Evolutionary conservation across 2,329 filamentous ascomycete genomes (phyloP).

Genomic region (Diaporthe eres): DNA sequence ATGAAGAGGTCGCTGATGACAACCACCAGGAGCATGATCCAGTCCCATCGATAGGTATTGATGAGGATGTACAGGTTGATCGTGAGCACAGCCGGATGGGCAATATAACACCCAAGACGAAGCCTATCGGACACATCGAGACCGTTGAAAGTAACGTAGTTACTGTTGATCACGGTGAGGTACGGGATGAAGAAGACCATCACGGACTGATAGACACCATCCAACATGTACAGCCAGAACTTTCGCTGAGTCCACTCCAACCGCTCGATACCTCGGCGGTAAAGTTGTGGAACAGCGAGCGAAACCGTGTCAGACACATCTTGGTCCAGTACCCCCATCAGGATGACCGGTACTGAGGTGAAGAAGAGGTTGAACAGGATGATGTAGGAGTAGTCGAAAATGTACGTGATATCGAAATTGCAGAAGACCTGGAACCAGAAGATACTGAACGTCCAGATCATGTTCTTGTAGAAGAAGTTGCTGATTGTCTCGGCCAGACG

Average conservation of each 20-base stretch:
- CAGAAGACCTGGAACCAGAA: conserved; percentile 99
- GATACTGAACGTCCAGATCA: conserved; percentile 95
- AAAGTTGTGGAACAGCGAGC: conserved; percentile 93
- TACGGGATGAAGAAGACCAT: conserved; percentile 96
- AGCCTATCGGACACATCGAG: conserved; percentile 83
- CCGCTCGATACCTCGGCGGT: conserved; percentile 94
- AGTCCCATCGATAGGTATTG: conserved; percentile 98
- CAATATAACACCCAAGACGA: conserved; percentile 89
- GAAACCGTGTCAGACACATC: conserved; percentile 96
- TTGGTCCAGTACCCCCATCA: conserved; percentile 97
- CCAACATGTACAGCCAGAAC: conserved; percentile 97
- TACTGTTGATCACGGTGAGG: conserved; percentile 78
- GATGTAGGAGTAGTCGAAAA: conserved; percentile 98
- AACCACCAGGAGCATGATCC: conserved; percentile 90
- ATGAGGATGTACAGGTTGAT: conserved; percentile 96
- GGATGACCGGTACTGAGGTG: conserved; percentile 92
- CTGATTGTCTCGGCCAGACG: conserved; percentile 92
- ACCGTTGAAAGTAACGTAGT: conserved; percentile 80
- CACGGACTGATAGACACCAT: conserved; percentile 94
- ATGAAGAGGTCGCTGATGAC: conserved; percentile 86
- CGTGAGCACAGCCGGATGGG: conserved; percentile 84
- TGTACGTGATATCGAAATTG: conserved; percentile 96
- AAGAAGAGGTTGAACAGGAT: conserved; percentile 97
- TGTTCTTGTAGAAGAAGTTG: conserved; percentile 99
- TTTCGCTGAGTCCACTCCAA: conserved; percentile 96